These are phyloP conservation scores for Sporobolomyces roseus DNA, from an alignment of 768 basidiomycete species.

Conservation along the genomic window DNA sequence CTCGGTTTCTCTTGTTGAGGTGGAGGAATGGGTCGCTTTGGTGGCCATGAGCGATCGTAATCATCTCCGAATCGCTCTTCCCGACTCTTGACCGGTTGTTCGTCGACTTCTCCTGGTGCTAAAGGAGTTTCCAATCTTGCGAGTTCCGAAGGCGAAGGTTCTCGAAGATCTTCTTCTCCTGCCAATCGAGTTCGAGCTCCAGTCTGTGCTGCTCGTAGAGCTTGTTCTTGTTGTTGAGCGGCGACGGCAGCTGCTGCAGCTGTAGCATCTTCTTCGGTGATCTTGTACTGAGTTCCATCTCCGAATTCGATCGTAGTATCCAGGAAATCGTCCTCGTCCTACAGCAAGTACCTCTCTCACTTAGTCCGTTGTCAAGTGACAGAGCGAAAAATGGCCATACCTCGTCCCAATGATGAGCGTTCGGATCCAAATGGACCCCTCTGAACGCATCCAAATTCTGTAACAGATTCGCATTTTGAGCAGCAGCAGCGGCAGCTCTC, in stretches of 20 bases:
- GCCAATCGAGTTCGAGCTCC: neutral
- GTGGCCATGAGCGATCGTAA: slow-evolving; percentile 95
- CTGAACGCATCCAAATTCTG: slow-evolving; percentile 92
- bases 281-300: slow-evolving; percentile 86
- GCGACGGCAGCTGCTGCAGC: slow-evolving; percentile 22
- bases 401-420: slow-evolving; percentile 97
- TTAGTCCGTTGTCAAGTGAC: slow-evolving; percentile 5
- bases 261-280: slow-evolving; percentile 55
- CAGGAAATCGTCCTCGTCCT: slow-evolving; percentile 72
- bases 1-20: slow-evolving; percentile 13
- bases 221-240: slow-evolving; percentile 23
- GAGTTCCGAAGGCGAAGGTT: slow-evolving; percentile 42
- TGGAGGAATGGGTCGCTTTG: slow-evolving; percentile 53
- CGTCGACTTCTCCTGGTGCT: slow-evolving; percentile 40
- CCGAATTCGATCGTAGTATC: slow-evolving; percentile 90
- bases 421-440: slow-evolving; percentile 87
- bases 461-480: slow-evolving; percentile 62
- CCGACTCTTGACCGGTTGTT: slow-evolving; percentile 61
- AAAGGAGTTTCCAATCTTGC: slow-evolving; percentile 32
- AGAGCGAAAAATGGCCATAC: slow-evolving; percentile 53
- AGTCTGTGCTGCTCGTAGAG: neutral
- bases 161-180: slow-evolving; percentile 39
- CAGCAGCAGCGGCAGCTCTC: slow-evolving; percentile 57
- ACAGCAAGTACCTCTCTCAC: slow-evolving; percentile 63
- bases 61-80: slow-evolving; percentile 88